Percentiles rank a stretch among this genome's conserved stretches.
Evolutionary conservation across 1,139 yeast genomes (phyloP).

Genomic region (Candida glucosophila): DNA sequence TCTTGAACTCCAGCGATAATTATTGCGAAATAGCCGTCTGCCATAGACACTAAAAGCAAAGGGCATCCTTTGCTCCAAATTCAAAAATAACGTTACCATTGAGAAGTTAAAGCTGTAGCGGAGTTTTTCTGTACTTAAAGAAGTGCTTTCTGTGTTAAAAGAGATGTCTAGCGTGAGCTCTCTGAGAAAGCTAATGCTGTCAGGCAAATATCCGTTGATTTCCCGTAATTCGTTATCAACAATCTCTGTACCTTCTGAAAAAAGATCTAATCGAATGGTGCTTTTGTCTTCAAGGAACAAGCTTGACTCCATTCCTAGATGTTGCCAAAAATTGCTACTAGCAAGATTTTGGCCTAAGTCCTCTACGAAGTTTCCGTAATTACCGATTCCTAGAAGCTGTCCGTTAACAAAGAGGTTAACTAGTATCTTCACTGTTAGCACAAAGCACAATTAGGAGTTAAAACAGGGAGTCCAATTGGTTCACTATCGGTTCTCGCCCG

Average conservation of each 20-base stretch:
- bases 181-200: constrained; percentile 4
- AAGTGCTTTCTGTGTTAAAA: constrained; percentile 6
- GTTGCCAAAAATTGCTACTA: constrained; percentile 10
- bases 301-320: constrained; percentile 9
- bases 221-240: constrained; percentile 1
- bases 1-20: constrained; percentile 13
- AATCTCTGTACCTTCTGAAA: constrained; percentile 10
- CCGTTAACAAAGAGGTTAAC: constrained; percentile 11
- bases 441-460: neutral
- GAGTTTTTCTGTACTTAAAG: constrained; percentile 8
- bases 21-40: constrained; percentile 17
- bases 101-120: constrained; percentile 20
- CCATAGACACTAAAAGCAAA: constrained; percentile 30
- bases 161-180: constrained; percentile 8
- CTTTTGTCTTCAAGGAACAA: constrained; percentile 7
- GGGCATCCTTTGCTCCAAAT: constrained; percentile 24
- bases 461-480: too few species aligned
- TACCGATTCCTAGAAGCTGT: constrained; percentile 4
- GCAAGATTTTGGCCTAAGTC: constrained; percentile 5
- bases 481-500: too few species aligned
- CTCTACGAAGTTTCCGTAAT: constrained; percentile 9
- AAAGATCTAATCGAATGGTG: constrained; percentile 13
- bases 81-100: constrained; percentile 18
- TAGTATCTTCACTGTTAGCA: constrained; percentile 6
- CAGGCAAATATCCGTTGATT: too few species aligned